phyloP scores from a whole-genome alignment of 305 asterid species.

The Solanum hybrid region DNA sequence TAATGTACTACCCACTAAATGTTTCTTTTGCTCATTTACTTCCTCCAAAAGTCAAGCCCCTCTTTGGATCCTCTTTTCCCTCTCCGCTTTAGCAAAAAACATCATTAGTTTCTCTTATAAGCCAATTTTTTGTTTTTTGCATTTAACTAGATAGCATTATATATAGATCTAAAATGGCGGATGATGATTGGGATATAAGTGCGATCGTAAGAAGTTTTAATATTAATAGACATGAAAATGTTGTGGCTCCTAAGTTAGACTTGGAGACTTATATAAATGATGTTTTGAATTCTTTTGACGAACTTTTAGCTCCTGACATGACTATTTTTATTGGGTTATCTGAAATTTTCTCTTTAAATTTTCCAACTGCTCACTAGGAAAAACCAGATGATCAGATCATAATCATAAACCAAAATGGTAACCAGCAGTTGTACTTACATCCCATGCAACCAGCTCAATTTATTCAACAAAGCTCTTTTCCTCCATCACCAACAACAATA shows the following conservation, averaged over 20 bases:
- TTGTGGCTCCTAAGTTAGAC: not conserved
- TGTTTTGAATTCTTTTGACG: not conserved
- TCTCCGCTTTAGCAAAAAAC: not conserved
- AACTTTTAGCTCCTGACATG: not conserved
- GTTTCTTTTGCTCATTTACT: not conserved
- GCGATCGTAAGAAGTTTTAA: not conserved
- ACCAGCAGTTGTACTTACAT: not conserved
- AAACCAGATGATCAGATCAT: not conserved
- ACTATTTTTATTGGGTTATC: not conserved
- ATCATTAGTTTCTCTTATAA: not conserved
- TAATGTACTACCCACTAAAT: not conserved
- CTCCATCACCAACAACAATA: not conserved
- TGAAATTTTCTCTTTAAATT: not conserved
- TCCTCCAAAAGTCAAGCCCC: not conserved
- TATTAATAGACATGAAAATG: not conserved
- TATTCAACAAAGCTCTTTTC: too few relatives aligned
- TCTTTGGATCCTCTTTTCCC: not conserved
- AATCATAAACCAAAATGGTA: not conserved
- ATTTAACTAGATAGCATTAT: too few relatives aligned
- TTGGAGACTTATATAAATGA: not conserved
- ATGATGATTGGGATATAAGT: not conserved
- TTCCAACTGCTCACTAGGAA: not conserved
- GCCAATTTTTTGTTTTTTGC: not conserved
- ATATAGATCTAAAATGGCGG: not conserved
- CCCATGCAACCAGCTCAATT: not conserved